Conservation (phyloP, 1,284 basidiomycete species). For the Ceratobasidium sp. region DNA sequence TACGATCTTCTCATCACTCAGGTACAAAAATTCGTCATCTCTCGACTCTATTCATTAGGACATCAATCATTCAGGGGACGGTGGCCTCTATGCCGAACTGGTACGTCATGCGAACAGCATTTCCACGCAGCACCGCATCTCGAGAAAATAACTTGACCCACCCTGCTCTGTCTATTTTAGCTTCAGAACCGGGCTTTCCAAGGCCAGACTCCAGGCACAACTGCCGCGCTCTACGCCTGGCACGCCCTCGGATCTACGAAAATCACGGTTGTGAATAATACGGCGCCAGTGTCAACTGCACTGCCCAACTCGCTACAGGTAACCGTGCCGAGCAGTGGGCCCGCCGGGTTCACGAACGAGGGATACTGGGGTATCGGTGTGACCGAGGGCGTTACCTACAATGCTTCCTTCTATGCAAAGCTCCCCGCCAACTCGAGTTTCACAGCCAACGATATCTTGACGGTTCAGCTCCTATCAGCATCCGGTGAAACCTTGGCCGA, state of each 20-base stretch:
- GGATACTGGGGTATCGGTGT: slow-evolving; percentile 72
- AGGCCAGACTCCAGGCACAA: slow-evolving; percentile 28
- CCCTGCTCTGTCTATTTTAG: neutral
- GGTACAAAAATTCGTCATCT: neutral
- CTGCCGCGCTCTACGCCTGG: slow-evolving; percentile 32
- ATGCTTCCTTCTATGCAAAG: slow-evolving; percentile 69
- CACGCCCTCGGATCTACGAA: slow-evolving; percentile 11
- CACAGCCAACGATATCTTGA: slow-evolving; percentile 52
- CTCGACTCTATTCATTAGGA: slow-evolving; percentile 9
- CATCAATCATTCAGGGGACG: slow-evolving; percentile 33
- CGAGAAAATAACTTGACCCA: no score
- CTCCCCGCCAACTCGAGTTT: slow-evolving; percentile 52
- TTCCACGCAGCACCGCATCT: neutral
- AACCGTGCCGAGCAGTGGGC: slow-evolving; percentile 41
- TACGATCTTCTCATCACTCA: neutral
- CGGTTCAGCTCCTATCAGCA: slow-evolving; percentile 43
- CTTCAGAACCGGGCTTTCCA: slow-evolving; percentile 38
- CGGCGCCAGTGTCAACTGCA: slow-evolving; percentile 26
- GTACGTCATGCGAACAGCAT: slow-evolving; percentile 28
- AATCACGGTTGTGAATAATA: slow-evolving; percentile 33
- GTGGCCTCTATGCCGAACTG: slow-evolving; percentile 28
- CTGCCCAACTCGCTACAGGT: slow-evolving; percentile 37
- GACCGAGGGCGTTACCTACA: slow-evolving; percentile 63
- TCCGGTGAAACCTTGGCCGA: slow-evolving; percentile 31
- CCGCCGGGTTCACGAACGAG: slow-evolving; percentile 65